Conservation (phyloP, 2,329 filamentous ascomycete species). For the Fusarium duplospermum region DNA sequence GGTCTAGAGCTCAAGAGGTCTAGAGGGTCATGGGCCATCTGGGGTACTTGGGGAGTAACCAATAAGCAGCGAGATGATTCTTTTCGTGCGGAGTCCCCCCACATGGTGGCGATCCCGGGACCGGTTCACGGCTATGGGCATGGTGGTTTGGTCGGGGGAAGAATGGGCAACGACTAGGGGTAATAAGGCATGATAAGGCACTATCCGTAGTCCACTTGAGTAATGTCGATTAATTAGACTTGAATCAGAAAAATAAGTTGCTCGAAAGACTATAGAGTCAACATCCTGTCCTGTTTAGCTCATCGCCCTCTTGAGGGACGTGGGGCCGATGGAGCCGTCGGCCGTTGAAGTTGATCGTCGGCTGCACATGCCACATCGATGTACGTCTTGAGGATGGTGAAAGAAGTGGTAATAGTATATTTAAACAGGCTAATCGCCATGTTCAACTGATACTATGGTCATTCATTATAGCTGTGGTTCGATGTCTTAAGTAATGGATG, state of each 20-base stretch:
- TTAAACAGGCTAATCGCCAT: background rate
- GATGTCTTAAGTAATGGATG: too few species aligned
- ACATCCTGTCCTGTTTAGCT: background rate
- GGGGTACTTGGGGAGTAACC: conserved; percentile 6
- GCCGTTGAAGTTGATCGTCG: background rate
- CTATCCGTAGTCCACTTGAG: background rate
- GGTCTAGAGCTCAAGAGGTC: conserved; percentile 3
- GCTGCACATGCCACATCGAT: background rate
- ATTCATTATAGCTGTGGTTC: too few species aligned
- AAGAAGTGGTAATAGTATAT: background rate
- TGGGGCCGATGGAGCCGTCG: background rate
- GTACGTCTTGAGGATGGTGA: background rate
- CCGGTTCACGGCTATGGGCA: conserved; percentile 8
- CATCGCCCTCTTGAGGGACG: background rate
- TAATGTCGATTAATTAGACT: background rate
- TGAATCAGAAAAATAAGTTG: background rate
- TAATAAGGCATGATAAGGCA: background rate
- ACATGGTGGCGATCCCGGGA: conserved; percentile 25
- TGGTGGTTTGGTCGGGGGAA: background rate
- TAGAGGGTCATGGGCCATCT: conserved; percentile 2
- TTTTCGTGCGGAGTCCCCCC: conserved; percentile 7
- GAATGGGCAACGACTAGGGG: background rate
- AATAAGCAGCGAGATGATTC: conserved; percentile 8
- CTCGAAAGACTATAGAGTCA: background rate
- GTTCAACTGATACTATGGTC: too few species aligned